Evolutionary conservation across 2,329 filamentous ascomycete genomes (phyloP), one percentile per base, ranked within the genome.

Genomic region (Nemania sp.): DNA sequence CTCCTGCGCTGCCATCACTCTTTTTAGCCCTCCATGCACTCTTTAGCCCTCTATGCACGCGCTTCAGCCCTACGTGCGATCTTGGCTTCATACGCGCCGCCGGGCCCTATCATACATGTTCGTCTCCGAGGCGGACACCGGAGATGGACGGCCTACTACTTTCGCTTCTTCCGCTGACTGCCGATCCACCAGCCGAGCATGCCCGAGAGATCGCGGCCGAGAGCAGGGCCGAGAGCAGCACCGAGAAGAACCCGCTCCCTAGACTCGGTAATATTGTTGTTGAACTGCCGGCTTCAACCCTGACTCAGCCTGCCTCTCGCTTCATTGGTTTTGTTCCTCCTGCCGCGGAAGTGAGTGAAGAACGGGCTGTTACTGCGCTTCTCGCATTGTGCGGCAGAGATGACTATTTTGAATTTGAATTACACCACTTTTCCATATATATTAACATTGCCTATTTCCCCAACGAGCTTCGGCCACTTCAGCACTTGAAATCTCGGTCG

Each of bases 351-450:
- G 54, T 31, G 1, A 58, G 47, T 9, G 75, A 78, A 54, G 30
- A 37, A 7, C 24, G 55, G 1, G 74, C 71, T 0, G 49, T 78
- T 9, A 46, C 65, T 6, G 43, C 51, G 3, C 63, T 75, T 7
- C 56, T 73, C n/a, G 48, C 34, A 14, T 3, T 53, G 19, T 5
- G 37, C 39, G 20, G 44, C 54, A 12, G 65, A 2, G 63, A 68
- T 0, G 68, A 67, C 2, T 76, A 72, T 17, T 54, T 74, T 6
- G 80, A 84, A 43, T 74, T 86, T 11, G 70, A 79, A 3, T 69
- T 89, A 0, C 72, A 83, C 8, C 67, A 82, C 2, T 89, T 89
- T 63, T 74, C 75, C 2, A 71, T 88, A 1, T 89, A 88, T 62
- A 68, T 76, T 20, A 64, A 77, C 40, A 43, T 59, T 61, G 0